phyloP scores from a whole-genome alignment of 2,329 filamentous ascomycete genomes.

The Fusarium sp. region DNA sequence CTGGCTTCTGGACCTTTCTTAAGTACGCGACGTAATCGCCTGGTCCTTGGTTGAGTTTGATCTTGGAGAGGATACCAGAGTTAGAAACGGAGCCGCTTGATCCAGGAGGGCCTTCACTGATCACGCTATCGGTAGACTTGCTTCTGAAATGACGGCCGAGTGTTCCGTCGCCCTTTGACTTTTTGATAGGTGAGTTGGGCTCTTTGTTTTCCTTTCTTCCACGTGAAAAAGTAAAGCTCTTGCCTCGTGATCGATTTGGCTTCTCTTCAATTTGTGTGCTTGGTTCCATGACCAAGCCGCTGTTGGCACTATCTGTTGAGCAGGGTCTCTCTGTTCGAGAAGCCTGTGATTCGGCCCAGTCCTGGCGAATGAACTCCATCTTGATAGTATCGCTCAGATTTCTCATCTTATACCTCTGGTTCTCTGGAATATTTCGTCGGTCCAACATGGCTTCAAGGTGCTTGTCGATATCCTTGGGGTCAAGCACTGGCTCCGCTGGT shows the following conservation, averaged over 20 bases:
- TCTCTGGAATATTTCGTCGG: slow-evolving; percentile 91
- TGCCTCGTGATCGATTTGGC: slow-evolving; percentile 62
- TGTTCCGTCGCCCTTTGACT: slow-evolving; percentile 75
- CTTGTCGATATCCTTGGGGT: slow-evolving; percentile 67
- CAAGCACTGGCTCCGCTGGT: slow-evolving; percentile 64
- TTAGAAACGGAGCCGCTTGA: slow-evolving; percentile 67
- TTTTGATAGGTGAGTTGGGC: slow-evolving; percentile 78
- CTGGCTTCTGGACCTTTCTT: slow-evolving; percentile 82
- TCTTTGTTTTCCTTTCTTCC: slow-evolving; percentile 72
- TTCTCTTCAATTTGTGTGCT: slow-evolving; percentile 61
- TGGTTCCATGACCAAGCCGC: slow-evolving; percentile 53
- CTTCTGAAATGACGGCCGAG: slow-evolving; percentile 75
- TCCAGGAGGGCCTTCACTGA: slow-evolving; percentile 68
- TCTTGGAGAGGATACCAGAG: slow-evolving; percentile 73
- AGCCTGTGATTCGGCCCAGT: slow-evolving; percentile 78
- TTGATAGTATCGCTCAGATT: slow-evolving; percentile 91
- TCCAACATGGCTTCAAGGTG: slow-evolving; percentile 78
- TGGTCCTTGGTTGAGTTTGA: slow-evolving; percentile 80
- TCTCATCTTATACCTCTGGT: slow-evolving; percentile 95
- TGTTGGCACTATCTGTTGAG: slow-evolving; percentile 61
- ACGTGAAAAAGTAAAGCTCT: slow-evolving; percentile 82
- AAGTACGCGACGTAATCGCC: slow-evolving; percentile 90
- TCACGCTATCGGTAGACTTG: slow-evolving; percentile 79
- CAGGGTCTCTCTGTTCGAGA: slow-evolving; percentile 60
- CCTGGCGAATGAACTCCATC: slow-evolving; percentile 92